phyloP scores from a whole-genome alignment of 371 early-diverging fungal species.

The Actinomortierella ambigua region DNA sequence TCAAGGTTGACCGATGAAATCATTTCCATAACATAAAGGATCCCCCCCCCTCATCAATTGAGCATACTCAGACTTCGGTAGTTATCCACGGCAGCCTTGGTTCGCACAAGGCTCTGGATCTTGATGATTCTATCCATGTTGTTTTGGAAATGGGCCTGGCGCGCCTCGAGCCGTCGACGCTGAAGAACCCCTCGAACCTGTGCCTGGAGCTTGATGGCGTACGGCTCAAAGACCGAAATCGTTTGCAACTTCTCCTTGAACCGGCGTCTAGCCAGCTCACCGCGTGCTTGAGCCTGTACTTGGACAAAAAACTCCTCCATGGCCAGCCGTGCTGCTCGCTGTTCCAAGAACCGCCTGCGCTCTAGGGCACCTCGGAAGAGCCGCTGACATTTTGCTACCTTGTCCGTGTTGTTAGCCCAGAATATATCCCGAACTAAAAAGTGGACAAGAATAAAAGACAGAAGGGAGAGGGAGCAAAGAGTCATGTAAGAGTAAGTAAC shows the following conservation, averaged over 20 bases:
- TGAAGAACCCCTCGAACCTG: conserved; percentile 66
- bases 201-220: conserved; percentile 72
- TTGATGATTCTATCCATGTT: conserved; percentile 81
- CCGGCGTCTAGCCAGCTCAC: conserved; percentile 53
- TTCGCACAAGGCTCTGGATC: conserved; percentile 84
- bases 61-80: conserved; percentile 79
- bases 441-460: background rate
- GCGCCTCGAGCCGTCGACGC: conserved; percentile 61
- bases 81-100: conserved; percentile 80
- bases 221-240: conserved; percentile 28
- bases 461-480: background rate
- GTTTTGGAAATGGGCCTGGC: conserved; percentile 62
- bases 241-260: conserved; percentile 46
- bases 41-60: background rate
- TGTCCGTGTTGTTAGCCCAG: conserved; percentile 43
- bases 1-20: no score
- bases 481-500: background rate
- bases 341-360: conserved; percentile 53
- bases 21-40: no score
- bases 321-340: conserved; percentile 46
- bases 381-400: conserved; percentile 59
- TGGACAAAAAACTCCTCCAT: conserved; percentile 51
- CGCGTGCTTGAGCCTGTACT: conserved; percentile 73
- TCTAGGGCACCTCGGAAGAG: conserved; percentile 62
- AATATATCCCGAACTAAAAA: conserved; percentile 20